A percentile compares a stretch with the other conserved stretches of the same genome.
Evolutionary conservation across 2,329 filamentous ascomycete genomes (phyloP).

Genomic region (Penicillium polonicum): DNA sequence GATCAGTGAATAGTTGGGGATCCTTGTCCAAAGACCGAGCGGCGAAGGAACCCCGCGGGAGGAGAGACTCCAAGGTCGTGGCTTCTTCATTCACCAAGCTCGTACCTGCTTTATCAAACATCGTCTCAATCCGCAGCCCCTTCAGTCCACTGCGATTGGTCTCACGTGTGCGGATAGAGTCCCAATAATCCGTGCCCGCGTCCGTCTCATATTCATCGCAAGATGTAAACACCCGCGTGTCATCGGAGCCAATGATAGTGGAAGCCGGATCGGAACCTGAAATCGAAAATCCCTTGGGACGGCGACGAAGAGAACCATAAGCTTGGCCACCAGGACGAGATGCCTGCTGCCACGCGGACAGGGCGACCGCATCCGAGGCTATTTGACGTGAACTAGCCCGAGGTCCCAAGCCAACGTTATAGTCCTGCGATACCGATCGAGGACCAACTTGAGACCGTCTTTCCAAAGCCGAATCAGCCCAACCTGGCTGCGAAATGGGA

Average conservation of each 20-base stretch:
- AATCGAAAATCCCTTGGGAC: conserved; percentile 54
- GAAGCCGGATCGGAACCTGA: conserved; percentile 60
- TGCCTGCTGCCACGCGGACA: conserved; percentile 30
- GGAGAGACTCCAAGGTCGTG: conserved; percentile 49
- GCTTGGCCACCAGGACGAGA: conserved; percentile 20
- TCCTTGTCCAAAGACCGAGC: conserved; percentile 27
- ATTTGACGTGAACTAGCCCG: conserved; percentile 21
- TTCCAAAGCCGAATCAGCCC: conserved; percentile 16
- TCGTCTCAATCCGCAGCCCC: conserved; percentile 61
- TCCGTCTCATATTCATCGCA: conserved; percentile 62
- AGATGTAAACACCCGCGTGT: conserved; percentile 56
- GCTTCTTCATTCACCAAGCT: conserved; percentile 42
- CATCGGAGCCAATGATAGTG: conserved; percentile 61
- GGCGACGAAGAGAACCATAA: conserved; percentile 34
- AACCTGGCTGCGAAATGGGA: conserved; percentile 30
- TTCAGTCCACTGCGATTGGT: conserved; percentile 54
- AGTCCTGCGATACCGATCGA: conserved; percentile 29
- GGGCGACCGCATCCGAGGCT: conserved; percentile 29
- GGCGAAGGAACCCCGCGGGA: conserved; percentile 48
- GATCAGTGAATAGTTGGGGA: conserved; percentile 19
- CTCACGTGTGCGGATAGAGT: conserved; percentile 61
- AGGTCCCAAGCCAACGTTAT: conserved; percentile 22
- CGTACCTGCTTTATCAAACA: conserved; percentile 57
- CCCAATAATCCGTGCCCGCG: conserved; percentile 62
- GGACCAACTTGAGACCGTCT: conserved; percentile 15